Base-by-base conservation (phyloP, 1,284 basidiomycete genomes). In the Coniophora puteana region DNA sequence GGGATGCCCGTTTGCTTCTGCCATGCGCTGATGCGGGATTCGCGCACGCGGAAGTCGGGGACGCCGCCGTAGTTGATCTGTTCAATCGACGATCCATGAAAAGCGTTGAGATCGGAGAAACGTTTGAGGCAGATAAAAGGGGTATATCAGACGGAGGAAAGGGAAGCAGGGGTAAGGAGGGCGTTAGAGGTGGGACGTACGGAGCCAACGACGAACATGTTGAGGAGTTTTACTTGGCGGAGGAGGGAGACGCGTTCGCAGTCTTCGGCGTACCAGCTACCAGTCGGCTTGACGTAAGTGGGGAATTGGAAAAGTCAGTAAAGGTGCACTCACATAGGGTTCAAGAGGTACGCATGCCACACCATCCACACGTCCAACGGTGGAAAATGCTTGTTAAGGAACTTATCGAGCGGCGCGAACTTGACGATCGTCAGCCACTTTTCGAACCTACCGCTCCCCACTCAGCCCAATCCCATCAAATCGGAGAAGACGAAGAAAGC, bases 311-410 rank as follows among this genome's bases (percentile, higher is more conserved):
- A 11, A 16, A 41, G 16, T 36, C 4, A 14, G 14, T 3, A 41
- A n/a, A 29, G 14, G 11, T 13, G 8, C 7, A 24, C 44, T 47
- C 47, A 71, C 66, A 54, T 50, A 5, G 68, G 66, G 36, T 51
- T 66, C 7, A 72, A 61, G 44, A 71, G 32, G 47, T 72, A 72
- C 3, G 71, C 61, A 26, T 72, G 72, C 68, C 72, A 72, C 8
- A 71, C 63, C 67, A 72, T 71, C 45, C 66, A 54, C 11, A 74
- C 71, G 38, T 72, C 72, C 12, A 67, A 16, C 8, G 72, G 69
- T 0, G 69, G 69, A n/a, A 67, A 32, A 23, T 66, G 47, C 8
- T 24, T 43, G 13, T 30, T 13, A 25, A 61, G 35, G 32, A 66
- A 69, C 30, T 49, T 49, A 33, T 55, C 55, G 3, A 55, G 41